Evolutionary conservation across 225 moss, liverwort and hornwort species (phyloP).

Genomic region (Polytrichum commune): DNA sequence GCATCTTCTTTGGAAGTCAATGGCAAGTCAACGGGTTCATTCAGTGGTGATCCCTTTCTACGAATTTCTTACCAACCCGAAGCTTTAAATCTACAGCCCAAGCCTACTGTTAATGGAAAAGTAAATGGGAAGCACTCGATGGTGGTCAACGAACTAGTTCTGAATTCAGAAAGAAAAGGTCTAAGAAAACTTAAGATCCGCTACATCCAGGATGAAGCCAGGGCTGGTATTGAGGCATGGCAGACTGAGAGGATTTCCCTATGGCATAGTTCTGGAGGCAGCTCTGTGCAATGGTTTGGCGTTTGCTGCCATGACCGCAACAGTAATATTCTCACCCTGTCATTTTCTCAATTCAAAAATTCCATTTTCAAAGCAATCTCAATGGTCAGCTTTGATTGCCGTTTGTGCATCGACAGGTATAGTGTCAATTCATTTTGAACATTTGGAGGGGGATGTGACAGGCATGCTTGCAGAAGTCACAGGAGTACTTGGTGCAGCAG

Average conservation of each 20-base stretch:
- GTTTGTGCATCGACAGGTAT: background rate
- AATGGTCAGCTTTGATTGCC: background rate
- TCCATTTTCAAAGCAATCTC: background rate
- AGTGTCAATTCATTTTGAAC: background rate
- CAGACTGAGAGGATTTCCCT: slow-evolving; percentile 76
- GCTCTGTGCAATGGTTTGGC: slow-evolving; percentile 89
- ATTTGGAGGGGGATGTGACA: slow-evolving; percentile 27
- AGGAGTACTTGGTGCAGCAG: slow-evolving; percentile 65
- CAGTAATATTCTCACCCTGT: slow-evolving; percentile 39
- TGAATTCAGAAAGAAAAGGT: slow-evolving; percentile 44
- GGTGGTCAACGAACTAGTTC: slow-evolving; percentile 48
- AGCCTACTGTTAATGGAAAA: slow-evolving; percentile 24
- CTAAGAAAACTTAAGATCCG: slow-evolving; percentile 36
- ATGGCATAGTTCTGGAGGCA: slow-evolving; percentile 80
- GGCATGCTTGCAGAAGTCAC: slow-evolving; percentile 97
- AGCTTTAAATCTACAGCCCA: slow-evolving; percentile 28
- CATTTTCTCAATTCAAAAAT: background rate
- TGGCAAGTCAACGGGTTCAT: slow-evolving; percentile 32
- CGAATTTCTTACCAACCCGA: slow-evolving; percentile 19
- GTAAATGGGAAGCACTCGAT: slow-evolving; percentile 62
- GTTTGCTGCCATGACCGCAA: slow-evolving; percentile 89
- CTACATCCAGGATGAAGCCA: slow-evolving; percentile 73
- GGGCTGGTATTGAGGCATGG: slow-evolving; percentile 82
- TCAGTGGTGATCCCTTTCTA: slow-evolving; percentile 24
- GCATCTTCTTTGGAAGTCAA: slow-evolving; percentile 20